Percentiles rank a stretch among this genome's conserved stretches.
Evolutionary conservation across 192 early-diverging fungal species (phyloP).

Genomic region (Backusella luteola): DNA sequence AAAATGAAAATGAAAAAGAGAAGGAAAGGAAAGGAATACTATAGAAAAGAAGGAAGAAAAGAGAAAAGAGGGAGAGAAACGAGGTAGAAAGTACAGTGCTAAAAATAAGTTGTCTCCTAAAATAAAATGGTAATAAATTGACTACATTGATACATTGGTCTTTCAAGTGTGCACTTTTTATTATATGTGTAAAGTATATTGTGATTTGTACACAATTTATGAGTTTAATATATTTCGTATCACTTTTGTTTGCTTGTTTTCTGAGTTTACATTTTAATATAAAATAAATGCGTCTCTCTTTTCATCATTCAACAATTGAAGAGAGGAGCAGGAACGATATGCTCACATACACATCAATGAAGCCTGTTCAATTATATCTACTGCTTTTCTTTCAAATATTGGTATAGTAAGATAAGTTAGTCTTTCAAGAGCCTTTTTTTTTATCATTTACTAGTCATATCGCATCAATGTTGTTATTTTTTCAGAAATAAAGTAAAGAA

Average conservation of each 20-base stretch:
- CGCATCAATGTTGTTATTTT: too few relatives aligned
- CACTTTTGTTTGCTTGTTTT: background rate
- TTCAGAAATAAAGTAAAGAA: too few relatives aligned
- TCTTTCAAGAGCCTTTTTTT: too few relatives aligned
- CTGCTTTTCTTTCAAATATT: too few relatives aligned
- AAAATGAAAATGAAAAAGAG: background rate
- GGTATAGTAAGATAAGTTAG: too few relatives aligned
- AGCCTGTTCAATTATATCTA: too few relatives aligned
- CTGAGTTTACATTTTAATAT: background rate
- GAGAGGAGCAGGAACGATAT: too few relatives aligned
- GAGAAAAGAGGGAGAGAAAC: slow-evolving; percentile 10
- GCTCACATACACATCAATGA: too few relatives aligned
- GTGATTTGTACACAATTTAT: background rate
- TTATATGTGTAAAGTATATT: background rate
- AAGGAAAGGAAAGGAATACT: slow-evolving; percentile 11
- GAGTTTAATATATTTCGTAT: background rate
- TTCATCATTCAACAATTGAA: background rate
- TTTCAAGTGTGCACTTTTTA: background rate
- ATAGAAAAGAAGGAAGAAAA: slow-evolving; percentile 7
- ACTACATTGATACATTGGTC: too few relatives aligned
- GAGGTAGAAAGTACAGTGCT: background rate
- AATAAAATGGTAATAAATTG: background rate
- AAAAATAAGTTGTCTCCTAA: background rate
- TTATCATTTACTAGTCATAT: too few relatives aligned
- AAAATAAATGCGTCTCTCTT: background rate